phyloP scores from a whole-genome alignment of 2,329 filamentous ascomycete species.

The Fusarium veterinarium region DNA sequence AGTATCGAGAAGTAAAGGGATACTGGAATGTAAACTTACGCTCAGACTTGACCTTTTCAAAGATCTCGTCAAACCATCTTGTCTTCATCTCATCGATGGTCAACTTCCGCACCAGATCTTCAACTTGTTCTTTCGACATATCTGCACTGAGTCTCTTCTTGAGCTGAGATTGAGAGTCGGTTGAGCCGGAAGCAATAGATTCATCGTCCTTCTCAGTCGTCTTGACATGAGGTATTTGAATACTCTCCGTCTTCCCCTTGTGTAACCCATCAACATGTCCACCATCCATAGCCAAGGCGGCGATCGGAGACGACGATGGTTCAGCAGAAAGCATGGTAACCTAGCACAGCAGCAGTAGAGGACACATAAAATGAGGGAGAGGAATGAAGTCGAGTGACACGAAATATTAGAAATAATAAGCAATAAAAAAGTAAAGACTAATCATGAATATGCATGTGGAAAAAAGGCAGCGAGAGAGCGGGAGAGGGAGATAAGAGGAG shows the following conservation, averaged over 20 bases:
- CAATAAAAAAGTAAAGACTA: background rate
- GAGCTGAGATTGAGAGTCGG: slow-evolving; percentile 28
- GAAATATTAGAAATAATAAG: background rate
- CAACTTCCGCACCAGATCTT: slow-evolving; percentile 38
- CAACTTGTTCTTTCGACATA: slow-evolving; percentile 44
- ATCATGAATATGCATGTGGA: background rate
- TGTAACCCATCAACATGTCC: slow-evolving; percentile 9
- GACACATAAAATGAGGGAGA: slow-evolving; percentile 2
- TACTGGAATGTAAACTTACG: slow-evolving; percentile 20
- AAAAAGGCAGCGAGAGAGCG: slow-evolving; percentile 9
- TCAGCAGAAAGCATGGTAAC: slow-evolving; percentile 30
- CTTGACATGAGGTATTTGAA: slow-evolving; percentile 37
- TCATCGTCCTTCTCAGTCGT: slow-evolving; percentile 17
- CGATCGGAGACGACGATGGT: slow-evolving; percentile 22
- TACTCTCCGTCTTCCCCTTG: slow-evolving; percentile 2
- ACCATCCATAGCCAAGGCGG: slow-evolving; percentile 17
- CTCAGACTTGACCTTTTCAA: slow-evolving; percentile 45
- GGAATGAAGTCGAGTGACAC: background rate
- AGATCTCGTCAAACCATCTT: slow-evolving; percentile 43
- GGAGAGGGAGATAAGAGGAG: slow-evolving; percentile 12
- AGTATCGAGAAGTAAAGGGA: background rate
- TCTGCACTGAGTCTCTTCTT: slow-evolving; percentile 40
- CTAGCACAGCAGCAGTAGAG: slow-evolving; percentile 17
- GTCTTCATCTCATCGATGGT: slow-evolving; percentile 45
- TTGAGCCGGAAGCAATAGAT: slow-evolving; percentile 32